phyloP scores from a whole-genome alignment of 805 yeast species.

The Tetrapisispora iriomotensis region DNA sequence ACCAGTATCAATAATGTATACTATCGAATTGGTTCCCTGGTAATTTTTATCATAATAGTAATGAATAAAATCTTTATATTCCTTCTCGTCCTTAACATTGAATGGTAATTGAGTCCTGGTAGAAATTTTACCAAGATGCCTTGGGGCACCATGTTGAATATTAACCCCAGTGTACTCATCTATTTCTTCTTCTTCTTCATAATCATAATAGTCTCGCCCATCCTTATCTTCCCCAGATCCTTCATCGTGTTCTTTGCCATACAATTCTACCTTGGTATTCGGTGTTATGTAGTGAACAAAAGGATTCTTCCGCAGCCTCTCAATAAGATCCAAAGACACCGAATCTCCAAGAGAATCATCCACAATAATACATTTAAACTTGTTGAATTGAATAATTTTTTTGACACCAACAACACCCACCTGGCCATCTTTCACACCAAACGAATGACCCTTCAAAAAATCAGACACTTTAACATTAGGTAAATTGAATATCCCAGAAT shows the following conservation, averaged over 20 bases:
- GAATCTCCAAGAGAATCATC: conserved; percentile 16
- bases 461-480: conserved; percentile 21
- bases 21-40: conserved; percentile 52
- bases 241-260: neutral
- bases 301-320: conserved; percentile 45
- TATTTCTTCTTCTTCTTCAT: neutral
- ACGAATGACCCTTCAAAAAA: too few relatives aligned
- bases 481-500: neutral
- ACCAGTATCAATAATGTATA: conserved; percentile 82
- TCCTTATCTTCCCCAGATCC: neutral
- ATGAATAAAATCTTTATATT: conserved; percentile 23
- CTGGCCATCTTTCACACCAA: too few relatives aligned
- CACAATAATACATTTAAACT: conserved; percentile 49
- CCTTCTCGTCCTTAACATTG: conserved; percentile 10
- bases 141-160: conserved; percentile 40
- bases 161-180: conserved; percentile 29
- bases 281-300: conserved; percentile 59
- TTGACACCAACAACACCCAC: too few relatives aligned
- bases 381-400: conserved; percentile 54
- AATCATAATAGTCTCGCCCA: conserved; percentile 22
- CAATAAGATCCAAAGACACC: conserved; percentile 21
- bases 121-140: conserved; percentile 57
- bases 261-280: conserved; percentile 50
- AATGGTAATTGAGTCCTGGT: conserved; percentile 33
- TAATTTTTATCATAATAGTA: conserved; percentile 39